Evolutionary conservation across 2,329 filamentous ascomycete genomes (phyloP), one percentile per base, ranked within the genome.

Genomic region (Neopestalotiopsis sp.): DNA sequence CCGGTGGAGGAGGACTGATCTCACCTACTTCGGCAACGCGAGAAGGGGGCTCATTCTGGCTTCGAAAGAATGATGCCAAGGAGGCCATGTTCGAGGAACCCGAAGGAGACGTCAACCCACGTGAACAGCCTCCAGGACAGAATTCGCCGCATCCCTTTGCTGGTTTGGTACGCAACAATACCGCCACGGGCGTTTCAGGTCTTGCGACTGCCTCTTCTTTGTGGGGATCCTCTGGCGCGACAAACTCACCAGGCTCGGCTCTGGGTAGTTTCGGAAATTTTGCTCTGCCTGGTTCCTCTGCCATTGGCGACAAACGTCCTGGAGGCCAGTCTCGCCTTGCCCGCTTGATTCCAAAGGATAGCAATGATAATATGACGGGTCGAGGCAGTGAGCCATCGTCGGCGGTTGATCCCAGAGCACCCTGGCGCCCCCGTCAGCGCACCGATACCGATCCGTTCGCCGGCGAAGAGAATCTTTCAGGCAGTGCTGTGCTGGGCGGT

Each of bases 201-300:
- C 84, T 87, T 71, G 83, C 82, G 28, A 76, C 77, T 58, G 67
- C 80, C n/a, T 84, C 85, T 12, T 80, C 85, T 1, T 87, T 86
- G 85, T 82, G 81, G 32, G 73, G 79, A 7, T 75, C 86, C 28
- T 81, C 87, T 38, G 86, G 88, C 14, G 86, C 89, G 28, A 88
- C 89, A 38, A 38, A 38, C 67, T 85, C 85, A 64, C 87, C 91
- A 58, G 87, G 89, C 74, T 87, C 91, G 6, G 89, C 90, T 1
- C 92, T 95, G 85, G 94, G 95, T 42, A 91, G 91, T 28, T 99
- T 99, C 81, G 95, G 95, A 12, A 96, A 91, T 75, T 98, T 98
- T 79, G 91, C 92, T n/a, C 80, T 97, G 66, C 80, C 88, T 3
- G 82, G 84, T 38, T 85, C 87, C 42, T 84, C 88, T 20, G 81